Conservation (phyloP, 345 rosid species). For the Psidium friedrichsthalianum region DNA sequence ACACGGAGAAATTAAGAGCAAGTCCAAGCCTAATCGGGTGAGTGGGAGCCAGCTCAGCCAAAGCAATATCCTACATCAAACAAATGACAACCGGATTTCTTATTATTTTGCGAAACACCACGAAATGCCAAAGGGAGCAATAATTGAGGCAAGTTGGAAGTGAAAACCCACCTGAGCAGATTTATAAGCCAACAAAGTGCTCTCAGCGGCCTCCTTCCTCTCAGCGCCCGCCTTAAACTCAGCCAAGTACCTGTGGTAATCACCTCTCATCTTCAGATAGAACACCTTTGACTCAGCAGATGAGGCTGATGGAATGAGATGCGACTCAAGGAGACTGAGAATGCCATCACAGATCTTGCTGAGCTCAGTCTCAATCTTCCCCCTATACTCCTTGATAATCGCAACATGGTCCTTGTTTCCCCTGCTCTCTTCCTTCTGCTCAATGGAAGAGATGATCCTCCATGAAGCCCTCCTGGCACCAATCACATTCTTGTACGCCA, state of each 20-base stretch:
- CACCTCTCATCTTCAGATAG: not conserved
- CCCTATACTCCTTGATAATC: not conserved
- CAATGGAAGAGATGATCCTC: slow-evolving; percentile 98
- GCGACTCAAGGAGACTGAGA: not conserved
- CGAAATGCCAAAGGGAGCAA: not conserved
- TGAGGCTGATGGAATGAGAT: not conserved
- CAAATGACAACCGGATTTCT: not conserved
- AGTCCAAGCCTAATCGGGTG: not conserved
- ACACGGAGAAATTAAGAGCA: not conserved
- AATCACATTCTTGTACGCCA: slow-evolving; percentile 95
- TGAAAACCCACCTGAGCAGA: not conserved
- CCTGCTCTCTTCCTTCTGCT: slow-evolving; percentile 95
- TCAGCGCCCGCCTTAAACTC: not conserved
- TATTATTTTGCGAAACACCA: not conserved
- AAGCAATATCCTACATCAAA: not conserved
- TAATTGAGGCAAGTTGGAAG: not conserved
- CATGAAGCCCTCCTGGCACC: slow-evolving; percentile 99
- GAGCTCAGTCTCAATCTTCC: not conserved
- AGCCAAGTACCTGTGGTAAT: not conserved
- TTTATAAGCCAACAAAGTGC: not conserved
- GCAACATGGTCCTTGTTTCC: slow-evolving; percentile 28
- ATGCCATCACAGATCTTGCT: not conserved
- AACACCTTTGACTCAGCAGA: not conserved
- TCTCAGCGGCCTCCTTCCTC: not conserved
- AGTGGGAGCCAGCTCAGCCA: not conserved